Conservation (phyloP, 257 asterid species). For the Knoxia roxburghii region DNA sequence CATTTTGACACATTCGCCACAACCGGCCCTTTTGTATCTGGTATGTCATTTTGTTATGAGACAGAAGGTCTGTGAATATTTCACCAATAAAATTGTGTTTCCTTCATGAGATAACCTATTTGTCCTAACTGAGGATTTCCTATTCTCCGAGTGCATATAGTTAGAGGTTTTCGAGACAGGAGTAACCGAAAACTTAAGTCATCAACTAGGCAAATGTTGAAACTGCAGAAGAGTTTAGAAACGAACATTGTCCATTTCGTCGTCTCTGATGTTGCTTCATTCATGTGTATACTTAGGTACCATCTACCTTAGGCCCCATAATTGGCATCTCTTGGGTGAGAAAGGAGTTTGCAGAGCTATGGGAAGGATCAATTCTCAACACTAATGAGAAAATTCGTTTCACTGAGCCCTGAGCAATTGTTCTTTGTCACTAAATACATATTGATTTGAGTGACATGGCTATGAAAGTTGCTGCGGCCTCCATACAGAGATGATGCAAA, state of each 20-base stretch:
- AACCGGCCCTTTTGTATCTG: constrained; percentile 91
- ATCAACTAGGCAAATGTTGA: too few relatives aligned
- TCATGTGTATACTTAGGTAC: constrained; percentile 48
- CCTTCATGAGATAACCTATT: background rate
- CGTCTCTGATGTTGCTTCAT: background rate
- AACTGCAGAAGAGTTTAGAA: too few relatives aligned
- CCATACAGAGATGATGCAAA: constrained; percentile 1
- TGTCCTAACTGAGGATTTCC: background rate
- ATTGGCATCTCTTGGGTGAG: constrained; percentile 72
- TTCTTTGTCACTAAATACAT: constrained; percentile 4
- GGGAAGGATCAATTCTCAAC: constrained; percentile 64
- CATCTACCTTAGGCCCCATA: constrained; percentile 84
- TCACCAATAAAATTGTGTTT: background rate
- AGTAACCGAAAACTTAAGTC: too few relatives aligned
- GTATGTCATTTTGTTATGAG: constrained; percentile 27
- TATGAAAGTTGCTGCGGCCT: background rate
- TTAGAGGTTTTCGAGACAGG: background rate
- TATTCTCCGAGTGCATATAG: background rate
- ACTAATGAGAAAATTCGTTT: constrained; percentile 50
- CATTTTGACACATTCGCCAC: constrained; percentile 82
- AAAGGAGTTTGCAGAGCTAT: constrained; percentile 69
- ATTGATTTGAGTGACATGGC: background rate
- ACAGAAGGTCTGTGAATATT: background rate
- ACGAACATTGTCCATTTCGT: background rate
- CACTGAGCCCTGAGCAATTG: constrained; percentile 41